Evolutionary conservation across 805 yeast species (phyloP), one percentile per base, ranked within the genome.

Genomic region (Ogataea glucozyma): DNA sequence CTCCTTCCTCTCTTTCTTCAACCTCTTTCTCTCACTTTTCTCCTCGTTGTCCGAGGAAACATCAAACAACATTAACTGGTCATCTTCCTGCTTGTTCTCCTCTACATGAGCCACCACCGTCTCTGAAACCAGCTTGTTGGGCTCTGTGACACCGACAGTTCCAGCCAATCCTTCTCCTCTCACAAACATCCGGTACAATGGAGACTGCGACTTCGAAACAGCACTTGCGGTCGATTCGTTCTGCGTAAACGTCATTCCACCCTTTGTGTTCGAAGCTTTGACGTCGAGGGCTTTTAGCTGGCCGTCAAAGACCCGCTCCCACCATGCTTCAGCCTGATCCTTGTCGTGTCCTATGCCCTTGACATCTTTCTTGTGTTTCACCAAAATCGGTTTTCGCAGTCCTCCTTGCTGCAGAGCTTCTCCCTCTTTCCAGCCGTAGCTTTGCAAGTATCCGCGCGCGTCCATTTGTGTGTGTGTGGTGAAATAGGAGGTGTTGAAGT

Each of bases 231-330:
- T 72, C 31, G 67, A 68, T 32, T 68, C 70, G 30, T 75, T 77
- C 48, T 79, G 85, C 19, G 41, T 38, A 36, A 49, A 49, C 11
- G 41, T 44, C 12, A 44, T 43, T 19, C 49, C 51, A 4, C 31
- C 31, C 9, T 24, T 36, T 27, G 41, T 37, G 21, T 12, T 43
- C 16, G 40, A 22, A 9, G 31, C 16, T 16, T 27, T 26, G 6
- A 62, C 58, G 44, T 86, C 88, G 38, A 93, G 62, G 7, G 79
- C 76, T 58, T 88, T 87, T 50, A 91, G 72, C 52, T 89, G 97
- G 1, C 97, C 97, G 64, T 91, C 97, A 67, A 93, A 93, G 33
- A 91, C 71, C 50, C 87, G 75, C 53, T 91, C 99, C 99, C 99
- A 91, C 99, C 99, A 91, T 34, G 88, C 84, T 51, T 87, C 96